Base-by-base conservation (phyloP, 179 eudicot genomes). In the Kewa caespitosa region DNA sequence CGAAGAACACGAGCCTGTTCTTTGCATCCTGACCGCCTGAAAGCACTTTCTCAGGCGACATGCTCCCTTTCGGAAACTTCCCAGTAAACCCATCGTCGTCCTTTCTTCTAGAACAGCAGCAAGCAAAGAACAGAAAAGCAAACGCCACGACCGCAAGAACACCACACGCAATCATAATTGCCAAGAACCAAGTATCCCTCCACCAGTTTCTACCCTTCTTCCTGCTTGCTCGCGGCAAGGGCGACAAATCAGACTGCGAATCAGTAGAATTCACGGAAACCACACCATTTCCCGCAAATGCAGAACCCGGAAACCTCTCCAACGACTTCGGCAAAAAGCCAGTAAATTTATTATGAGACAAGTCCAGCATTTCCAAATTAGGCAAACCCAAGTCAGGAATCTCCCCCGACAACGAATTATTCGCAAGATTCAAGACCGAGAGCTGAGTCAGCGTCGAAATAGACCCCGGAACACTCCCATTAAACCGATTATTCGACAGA, bases 1-100 rank as follows among this genome's bases (percentile, higher is more conserved):
- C 99, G 34, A 95, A 93, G 83, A 93, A 95, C 66, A 88, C 87
- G 42, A 95, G 79, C 74, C 87, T 80, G 43, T 90, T 90, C 67
- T 79, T 91, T 8, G 87, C 89, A 61, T 85, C 97, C 71, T 86
- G 88, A 73, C 82, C 86, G 28, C 97, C 85, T 0, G 94, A 86
- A 30, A 86, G 80, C 39, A 82, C 86, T 54, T 90, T 94, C 74
- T 87, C 95, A 0, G 94, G 91, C 0, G 92, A 89, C 91, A 88
- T 83, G 37, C 80, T 79, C 34, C 89, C 89, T 68, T 90, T 92
- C 30, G 88, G 89, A 70, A 88, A 78, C 27, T 85, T 92, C 57
- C 90, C 90, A 0, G 85, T 77, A 70, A 92, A 84, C 33, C 82
- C 94, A 42, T 81, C 85, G 39, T 83, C 66, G 17, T 74, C 76